Percentiles rank a stretch among this genome's conserved stretches.
These are phyloP conservation scores for Suillus subaureus DNA, from an alignment of 768 basidiomycete genomes.

Conservation along the genomic window DNA sequence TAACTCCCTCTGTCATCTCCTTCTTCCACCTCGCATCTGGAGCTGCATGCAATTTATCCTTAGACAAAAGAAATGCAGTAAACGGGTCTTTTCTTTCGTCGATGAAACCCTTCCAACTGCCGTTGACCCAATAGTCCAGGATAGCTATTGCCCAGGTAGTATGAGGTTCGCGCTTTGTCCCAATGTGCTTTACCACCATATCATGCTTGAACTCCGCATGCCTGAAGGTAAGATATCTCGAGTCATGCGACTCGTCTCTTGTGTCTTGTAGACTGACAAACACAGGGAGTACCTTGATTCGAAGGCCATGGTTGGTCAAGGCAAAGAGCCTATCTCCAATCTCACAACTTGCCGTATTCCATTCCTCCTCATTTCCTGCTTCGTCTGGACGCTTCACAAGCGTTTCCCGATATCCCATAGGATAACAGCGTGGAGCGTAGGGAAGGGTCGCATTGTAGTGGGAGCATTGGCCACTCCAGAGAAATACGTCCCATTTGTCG, in stretches of 20 bases:
- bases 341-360: neutral
- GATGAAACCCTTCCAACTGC: neutral
- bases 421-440: constrained; percentile 12
- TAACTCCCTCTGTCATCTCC: constrained; percentile 4
- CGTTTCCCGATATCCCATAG: neutral
- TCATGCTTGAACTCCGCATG: neutral
- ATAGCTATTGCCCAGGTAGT: constrained; percentile 9
- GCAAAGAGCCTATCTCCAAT: constrained; percentile 15
- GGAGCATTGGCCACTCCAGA: constrained; percentile 13
- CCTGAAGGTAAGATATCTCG: neutral
- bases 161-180: neutral
- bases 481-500: constrained; percentile 15
- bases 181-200: constrained; percentile 2
- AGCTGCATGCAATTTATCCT: neutral
- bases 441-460: constrained; percentile 11
- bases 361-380: constrained; percentile 2
- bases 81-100: neutral
- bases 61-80: constrained; percentile 9
- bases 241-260: neutral
- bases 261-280: neutral
- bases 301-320: constrained; percentile 16
- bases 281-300: constrained; percentile 8
- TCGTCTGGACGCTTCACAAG: neutral
- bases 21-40: constrained; percentile 9
- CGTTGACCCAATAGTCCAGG: constrained; percentile 9